phyloP scores from a whole-genome alignment of 2,329 filamentous ascomycete genomes.

The Zopfia rhizophila region DNA sequence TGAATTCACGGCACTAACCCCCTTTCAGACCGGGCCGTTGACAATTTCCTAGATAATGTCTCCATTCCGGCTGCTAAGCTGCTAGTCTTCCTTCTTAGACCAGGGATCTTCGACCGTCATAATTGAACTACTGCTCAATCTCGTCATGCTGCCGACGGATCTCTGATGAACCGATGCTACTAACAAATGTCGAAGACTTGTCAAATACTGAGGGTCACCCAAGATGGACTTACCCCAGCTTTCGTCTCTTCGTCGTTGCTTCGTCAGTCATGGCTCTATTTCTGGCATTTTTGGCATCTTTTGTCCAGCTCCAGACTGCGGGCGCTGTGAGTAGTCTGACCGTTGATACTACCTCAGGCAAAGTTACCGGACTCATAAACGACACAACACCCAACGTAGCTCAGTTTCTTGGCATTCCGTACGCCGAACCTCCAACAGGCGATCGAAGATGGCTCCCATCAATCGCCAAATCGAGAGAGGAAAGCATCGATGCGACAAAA shows the following conservation, averaged over 20 bases:
- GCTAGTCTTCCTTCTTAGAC: too few species aligned
- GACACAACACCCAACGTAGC: constrained; percentile 48
- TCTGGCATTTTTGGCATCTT: constrained; percentile 17
- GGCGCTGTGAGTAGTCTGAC: constrained; percentile 27
- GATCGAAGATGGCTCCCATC: constrained; percentile 47
- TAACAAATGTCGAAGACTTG: too few species aligned
- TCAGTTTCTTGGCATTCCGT: constrained; percentile 53
- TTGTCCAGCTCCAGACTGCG: constrained; percentile 19
- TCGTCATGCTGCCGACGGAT: too few species aligned
- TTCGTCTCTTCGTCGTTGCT: not conserved
- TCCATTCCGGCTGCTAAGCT: too few species aligned
- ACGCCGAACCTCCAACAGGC: constrained; percentile 47
- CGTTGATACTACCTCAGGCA: constrained; percentile 39
- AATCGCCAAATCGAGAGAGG: constrained; percentile 25
- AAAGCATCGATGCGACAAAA: constrained; percentile 36
- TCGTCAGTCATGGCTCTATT: constrained; percentile 18
- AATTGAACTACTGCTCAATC: too few species aligned
- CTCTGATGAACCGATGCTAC: too few species aligned
- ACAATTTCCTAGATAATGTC: too few species aligned
- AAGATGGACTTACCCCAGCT: not conserved
- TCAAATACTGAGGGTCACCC: not conserved
- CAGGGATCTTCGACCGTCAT: too few species aligned
- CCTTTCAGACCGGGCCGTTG: too few species aligned
- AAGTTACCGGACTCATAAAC: constrained; percentile 46
- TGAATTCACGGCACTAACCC: too few species aligned